Conservation (phyloP, 441 rosid species). For the California macrophylla region DNA sequence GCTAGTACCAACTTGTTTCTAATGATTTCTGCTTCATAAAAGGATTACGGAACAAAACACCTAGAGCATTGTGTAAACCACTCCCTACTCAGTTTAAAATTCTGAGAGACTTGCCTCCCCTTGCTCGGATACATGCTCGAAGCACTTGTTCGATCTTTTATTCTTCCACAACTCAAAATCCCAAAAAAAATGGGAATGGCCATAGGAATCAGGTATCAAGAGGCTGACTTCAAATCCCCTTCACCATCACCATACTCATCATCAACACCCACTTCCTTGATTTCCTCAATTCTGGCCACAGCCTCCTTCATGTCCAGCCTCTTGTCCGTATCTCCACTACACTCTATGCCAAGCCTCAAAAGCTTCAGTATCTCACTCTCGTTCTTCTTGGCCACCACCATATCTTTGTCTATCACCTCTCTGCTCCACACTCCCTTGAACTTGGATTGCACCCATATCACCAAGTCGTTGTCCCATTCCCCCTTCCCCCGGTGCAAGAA, state of each 20-base stretch:
- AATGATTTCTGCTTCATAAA: neutral
- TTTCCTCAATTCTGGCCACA: neutral
- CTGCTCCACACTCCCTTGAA: neutral
- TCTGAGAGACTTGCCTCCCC: neutral
- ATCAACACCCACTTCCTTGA: neutral
- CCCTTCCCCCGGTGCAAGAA: neutral
- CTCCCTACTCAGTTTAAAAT: neutral
- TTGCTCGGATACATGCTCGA: neutral
- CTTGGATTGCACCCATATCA: neutral
- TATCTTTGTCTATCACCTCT: neutral
- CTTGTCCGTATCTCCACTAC: constrained; percentile 5
- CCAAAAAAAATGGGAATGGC: neutral
- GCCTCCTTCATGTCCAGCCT: neutral
- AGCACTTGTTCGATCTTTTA: neutral
- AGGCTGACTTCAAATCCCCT: neutral
- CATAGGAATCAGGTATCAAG: too few species aligned
- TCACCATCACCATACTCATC: neutral
- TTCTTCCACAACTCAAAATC: neutral
- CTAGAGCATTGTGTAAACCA: constrained; percentile 1
- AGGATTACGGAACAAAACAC: neutral
- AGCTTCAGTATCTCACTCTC: constrained; percentile 6
- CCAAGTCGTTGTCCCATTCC: neutral
- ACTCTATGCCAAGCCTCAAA: neutral
- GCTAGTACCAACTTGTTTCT: neutral
- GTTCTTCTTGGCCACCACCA: neutral